phyloP scores from a whole-genome alignment of 805 yeast genomes.

The Geotrichum ghanense region DNA sequence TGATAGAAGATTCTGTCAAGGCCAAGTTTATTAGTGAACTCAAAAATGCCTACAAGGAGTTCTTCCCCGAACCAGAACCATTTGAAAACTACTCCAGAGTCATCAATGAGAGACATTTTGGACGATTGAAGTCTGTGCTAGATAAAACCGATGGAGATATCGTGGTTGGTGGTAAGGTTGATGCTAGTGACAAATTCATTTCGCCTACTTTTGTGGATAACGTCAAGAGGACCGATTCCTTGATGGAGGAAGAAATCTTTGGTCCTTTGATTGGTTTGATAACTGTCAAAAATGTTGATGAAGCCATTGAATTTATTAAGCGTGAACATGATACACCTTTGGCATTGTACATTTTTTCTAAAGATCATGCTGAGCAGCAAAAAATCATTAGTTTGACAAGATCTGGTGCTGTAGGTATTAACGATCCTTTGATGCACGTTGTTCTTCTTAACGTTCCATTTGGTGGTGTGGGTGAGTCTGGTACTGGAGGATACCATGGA shows the following conservation, averaged over 20 bases:
- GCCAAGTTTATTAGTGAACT: constrained; percentile 37
- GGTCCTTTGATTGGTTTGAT: constrained; percentile 81
- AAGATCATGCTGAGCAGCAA: constrained; percentile 35
- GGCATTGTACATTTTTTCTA: constrained; percentile 59
- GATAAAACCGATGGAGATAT: constrained; percentile 7
- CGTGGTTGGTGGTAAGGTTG: constrained; percentile 19
- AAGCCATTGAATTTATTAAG: constrained; percentile 26
- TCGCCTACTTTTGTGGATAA: constrained; percentile 61
- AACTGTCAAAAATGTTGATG: constrained; percentile 28
- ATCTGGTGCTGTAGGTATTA: constrained; percentile 61
- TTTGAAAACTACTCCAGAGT: constrained; percentile 44
- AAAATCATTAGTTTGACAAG: constrained; percentile 42
- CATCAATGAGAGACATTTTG: constrained; percentile 41
- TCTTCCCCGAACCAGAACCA: constrained; percentile 31
- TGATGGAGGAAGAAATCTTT: constrained; percentile 68
- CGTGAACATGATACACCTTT: constrained; percentile 59
- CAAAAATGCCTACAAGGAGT: constrained; percentile 30
- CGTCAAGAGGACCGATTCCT: constrained; percentile 52
- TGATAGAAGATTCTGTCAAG: constrained; percentile 52
- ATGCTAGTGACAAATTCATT: constrained; percentile 35
- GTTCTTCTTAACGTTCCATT: constrained; percentile 64
- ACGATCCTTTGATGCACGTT: constrained; percentile 64
- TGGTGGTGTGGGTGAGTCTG: constrained; percentile 85
- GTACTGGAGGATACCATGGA: constrained; percentile 57
- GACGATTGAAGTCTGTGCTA: constrained; percentile 35